phyloP scores from a whole-genome alignment of 139 green algal genomes.

The Nannochloris sp. region DNA sequence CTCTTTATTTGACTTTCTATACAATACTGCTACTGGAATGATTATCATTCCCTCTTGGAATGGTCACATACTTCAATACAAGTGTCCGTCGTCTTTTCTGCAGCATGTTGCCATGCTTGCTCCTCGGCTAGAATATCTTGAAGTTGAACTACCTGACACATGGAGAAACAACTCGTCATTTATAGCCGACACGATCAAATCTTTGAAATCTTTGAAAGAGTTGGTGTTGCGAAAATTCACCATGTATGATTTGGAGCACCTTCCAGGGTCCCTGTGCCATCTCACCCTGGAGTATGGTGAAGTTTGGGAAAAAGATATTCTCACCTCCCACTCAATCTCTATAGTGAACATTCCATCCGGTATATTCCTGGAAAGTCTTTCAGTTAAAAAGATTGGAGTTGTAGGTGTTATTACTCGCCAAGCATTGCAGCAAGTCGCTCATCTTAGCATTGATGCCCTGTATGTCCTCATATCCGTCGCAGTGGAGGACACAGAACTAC shows the following conservation, averaged over 20 bases:
- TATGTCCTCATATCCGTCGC: not conserved
- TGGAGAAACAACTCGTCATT: not conserved
- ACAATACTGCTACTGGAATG: too few species aligned
- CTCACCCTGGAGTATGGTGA: not conserved
- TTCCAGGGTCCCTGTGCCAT: not conserved
- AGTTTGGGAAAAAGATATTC: conserved; percentile 5
- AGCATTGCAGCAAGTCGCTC: not conserved
- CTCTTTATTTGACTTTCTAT: too few species aligned
- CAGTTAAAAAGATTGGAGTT: not conserved
- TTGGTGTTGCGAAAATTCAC: conserved; percentile 1
- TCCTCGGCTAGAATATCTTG: too few species aligned
- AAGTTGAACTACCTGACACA: too few species aligned
- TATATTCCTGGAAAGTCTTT: not conserved
- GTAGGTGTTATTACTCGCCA: not conserved
- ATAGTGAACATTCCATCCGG: not conserved
- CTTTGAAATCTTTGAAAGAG: not conserved
- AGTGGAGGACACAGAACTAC: conserved; percentile 8
- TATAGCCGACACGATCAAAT: not conserved
- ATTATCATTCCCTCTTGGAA: too few species aligned
- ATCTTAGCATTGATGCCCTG: not conserved
- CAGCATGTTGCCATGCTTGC: too few species aligned
- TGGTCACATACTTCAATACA: too few species aligned
- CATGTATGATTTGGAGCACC: not conserved
- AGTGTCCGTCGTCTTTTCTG: too few species aligned
- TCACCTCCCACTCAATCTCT: conserved; percentile 5